phyloP scores from a whole-genome alignment of 305 asterid genomes.

The Ilex paraguariensis region DNA sequence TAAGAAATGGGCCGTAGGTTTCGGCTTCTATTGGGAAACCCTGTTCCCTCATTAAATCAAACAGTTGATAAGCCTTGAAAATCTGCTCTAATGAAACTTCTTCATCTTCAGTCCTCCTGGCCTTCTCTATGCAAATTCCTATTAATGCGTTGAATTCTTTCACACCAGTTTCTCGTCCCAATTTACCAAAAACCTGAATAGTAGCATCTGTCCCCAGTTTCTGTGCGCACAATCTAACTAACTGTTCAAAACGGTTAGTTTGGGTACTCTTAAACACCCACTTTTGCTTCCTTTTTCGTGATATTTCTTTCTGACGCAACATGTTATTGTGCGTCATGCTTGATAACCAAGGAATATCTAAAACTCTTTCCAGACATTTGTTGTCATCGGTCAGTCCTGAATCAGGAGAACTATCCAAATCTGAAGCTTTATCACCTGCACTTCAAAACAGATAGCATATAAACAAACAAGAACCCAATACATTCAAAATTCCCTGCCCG shows the following conservation, averaged over 20 bases:
- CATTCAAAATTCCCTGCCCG: not conserved
- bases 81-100: slow-evolving; percentile 51
- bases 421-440: slow-evolving; percentile 47
- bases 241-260: slow-evolving; percentile 24
- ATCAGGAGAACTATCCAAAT: slow-evolving; percentile 38
- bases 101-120: slow-evolving; percentile 57
- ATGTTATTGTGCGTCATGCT: slow-evolving; percentile 15
- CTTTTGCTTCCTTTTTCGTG: slow-evolving; percentile 61
- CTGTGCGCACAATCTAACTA: slow-evolving; percentile 45
- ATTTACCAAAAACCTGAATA: slow-evolving; percentile 44
- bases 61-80: slow-evolving; percentile 48
- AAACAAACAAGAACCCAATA: not conserved
- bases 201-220: slow-evolving; percentile 55
- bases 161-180: slow-evolving; percentile 55
- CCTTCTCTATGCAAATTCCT: slow-evolving; percentile 47
- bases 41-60: slow-evolving; percentile 44
- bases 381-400: slow-evolving; percentile 5
- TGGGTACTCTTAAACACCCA: slow-evolving; percentile 35
- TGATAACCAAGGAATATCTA: slow-evolving; percentile 42
- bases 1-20: slow-evolving; percentile 59
- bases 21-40: slow-evolving; percentile 67
- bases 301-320: slow-evolving; percentile 40
- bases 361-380: slow-evolving; percentile 8
- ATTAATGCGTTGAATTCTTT: slow-evolving; percentile 56
- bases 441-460: too few species aligned